Base-by-base conservation (phyloP, 208 protist species). In the Leishmania turanica region DNA sequence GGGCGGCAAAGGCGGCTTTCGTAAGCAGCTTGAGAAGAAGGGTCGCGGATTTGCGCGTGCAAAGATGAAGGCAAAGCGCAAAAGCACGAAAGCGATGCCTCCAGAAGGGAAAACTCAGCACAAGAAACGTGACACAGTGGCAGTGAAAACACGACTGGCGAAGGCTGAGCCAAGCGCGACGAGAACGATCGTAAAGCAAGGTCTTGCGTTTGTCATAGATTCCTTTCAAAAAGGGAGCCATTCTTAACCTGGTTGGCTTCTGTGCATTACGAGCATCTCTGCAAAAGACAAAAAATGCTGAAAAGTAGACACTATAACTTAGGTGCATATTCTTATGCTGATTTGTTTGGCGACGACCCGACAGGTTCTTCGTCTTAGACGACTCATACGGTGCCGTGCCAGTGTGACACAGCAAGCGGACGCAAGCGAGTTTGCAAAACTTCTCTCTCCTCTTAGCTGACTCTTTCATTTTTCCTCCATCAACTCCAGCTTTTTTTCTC, bases 1-100 rank as follows among this genome's bases (percentile, higher is more conserved):
- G 62, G 93, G 90, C 68, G 92, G 92, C 4, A 97, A 97, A 79
- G 93, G 93, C 47, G 93, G 93, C 42, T 97, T 97, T 82, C 82
- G 88, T 0, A 97, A 97, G 77, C 91, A 95, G 78, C 82, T 97
- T 0, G 93, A 96, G 70, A 97, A 97, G 58, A 97, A 97, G 54
- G 93, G 88, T 3, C 88, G 93, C 27, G 91, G 91, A 54, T 97
- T 92, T 81, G 88, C 89, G 21, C 84, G 93, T 24, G 88, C 89
- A 6, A 94, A 94, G 81, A 79, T 85, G 65, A 88, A 89, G 58
- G 85, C 85, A 62, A 80, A 80, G 58, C 76, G 77, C 19, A 89
- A 88, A 80, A 91, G 62, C 53, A 66, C 42, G 53, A 86, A 84
- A 53, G 5, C 21, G 34, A n/a, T 77, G 1, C 9, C 60, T 13